A percentile compares a stretch with the other conserved stretches of the same genome.
phyloP scores from a whole-genome alignment of 75 land plant genomes.

The Pinus tabuliformis region DNA sequence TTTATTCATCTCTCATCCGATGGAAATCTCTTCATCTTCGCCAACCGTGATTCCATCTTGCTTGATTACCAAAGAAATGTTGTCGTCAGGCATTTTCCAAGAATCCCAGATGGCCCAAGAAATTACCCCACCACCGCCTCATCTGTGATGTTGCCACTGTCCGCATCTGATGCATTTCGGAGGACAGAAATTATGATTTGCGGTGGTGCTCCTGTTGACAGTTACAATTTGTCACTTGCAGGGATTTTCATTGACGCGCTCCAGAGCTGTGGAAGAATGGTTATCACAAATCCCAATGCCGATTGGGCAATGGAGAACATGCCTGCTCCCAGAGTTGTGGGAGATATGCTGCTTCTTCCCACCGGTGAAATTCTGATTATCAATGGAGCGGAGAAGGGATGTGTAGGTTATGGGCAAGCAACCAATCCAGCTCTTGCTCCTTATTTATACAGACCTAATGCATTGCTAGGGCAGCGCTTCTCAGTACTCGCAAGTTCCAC shows the following conservation, averaged over 20 bases:
- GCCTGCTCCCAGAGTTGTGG: too few species aligned
- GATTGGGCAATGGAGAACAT: constrained; percentile 17
- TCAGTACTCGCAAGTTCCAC: not conserved
- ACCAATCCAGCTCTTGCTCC: too few species aligned
- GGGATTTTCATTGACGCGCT: not conserved
- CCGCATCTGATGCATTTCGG: constrained; percentile 2
- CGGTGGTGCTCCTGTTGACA: constrained; percentile 10
- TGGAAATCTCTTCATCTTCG: not conserved
- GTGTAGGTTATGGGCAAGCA: too few species aligned
- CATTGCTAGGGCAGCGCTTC: too few species aligned
- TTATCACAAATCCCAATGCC: not conserved
- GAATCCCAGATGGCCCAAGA: not conserved
- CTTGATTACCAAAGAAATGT: constrained; percentile 1
- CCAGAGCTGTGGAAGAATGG: constrained; percentile 12
- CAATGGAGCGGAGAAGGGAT: too few species aligned
- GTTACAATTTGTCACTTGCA: not conserved
- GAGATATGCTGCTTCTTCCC: too few species aligned
- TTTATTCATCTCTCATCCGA: too few species aligned
- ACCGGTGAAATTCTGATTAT: too few species aligned
- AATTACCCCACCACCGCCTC: constrained; percentile 23
- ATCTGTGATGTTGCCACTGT: constrained; percentile 24
- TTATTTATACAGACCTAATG: too few species aligned
- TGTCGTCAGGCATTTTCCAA: constrained; percentile 11
- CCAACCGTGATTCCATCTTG: constrained; percentile 20
- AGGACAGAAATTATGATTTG: constrained; percentile 19